Evolutionary conservation across 495 filamentous ascomycete species (phyloP), one percentile per base, ranked within the genome.

Genomic region (Endocarpon pusillum): DNA sequence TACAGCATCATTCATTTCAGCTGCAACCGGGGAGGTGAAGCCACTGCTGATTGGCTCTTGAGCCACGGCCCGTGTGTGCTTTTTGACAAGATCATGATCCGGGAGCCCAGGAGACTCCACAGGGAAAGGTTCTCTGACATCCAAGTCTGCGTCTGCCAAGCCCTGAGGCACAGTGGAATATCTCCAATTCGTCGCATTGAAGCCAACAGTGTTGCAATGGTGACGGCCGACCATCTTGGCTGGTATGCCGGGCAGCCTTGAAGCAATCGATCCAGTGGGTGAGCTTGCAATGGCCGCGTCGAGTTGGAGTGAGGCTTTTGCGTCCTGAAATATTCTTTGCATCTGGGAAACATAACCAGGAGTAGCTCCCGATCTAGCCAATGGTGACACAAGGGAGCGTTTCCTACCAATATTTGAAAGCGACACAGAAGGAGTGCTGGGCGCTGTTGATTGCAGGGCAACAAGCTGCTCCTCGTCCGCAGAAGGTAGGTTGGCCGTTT

Each of bases 41-140:
- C 28, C 28, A 14, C 28, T 31, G 12, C 28, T 31, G 28, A 31
- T 31, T n/a, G 28, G 28, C 28, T 31, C 28, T 7, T 31, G 28
- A 4, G 5, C 7, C n/a, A n/a, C n/a, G n/a, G n/a, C n/a, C n/a
- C n/a, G n/a, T 17, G 5, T 5, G 5, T 31, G 7, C 19, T 31
- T 17, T 17, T n/a, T n/a, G 23, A 25, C 23, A 5, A 14, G 14
- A 7, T n/a, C 19, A 7, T 5, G 28, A 31, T 31, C 28, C 14
- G 28, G 28, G 12, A 31, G 28, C 28, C 7, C 19, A 5, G 28
- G 28, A 6, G 28, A 31, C 4, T 17, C 28, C 7, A 31, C 28
- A 5, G 19, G 4, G 4, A 31, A 15, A 4, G 28, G 28, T 14
- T 31, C 28, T 31, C 28, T n/a, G 5, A 31, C 28, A 17, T 31